Base-by-base conservation (phyloP, 805 yeast genomes). In the Schwanniomyces sp. region DNA sequence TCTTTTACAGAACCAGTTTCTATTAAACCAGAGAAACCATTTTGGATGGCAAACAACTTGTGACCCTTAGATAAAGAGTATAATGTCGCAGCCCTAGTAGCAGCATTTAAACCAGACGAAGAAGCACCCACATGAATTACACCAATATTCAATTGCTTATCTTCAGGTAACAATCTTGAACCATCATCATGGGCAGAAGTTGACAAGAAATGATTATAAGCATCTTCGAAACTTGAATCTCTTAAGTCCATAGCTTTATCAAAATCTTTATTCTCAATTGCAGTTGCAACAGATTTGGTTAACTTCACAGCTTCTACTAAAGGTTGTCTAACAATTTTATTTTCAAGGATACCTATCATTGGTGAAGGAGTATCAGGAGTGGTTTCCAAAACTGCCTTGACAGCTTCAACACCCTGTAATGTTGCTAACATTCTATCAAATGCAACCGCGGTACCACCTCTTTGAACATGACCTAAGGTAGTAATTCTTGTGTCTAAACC, bases 381-480 rank as follows among this genome's bases (percentile, higher is more conserved):
- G 41, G 76, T 67, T 47, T 84, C 88, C 59, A 86, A 72, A 10
- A 86, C 86, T 1, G 91, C 91, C 53, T 82, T 77, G 43, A 86
- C 90, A 5, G 91, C 91, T 56, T 85, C 91, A 41, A 85, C 91
- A 69, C 91, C 92, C 72, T 86, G 92, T 53, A 86, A 61, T 18
- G 92, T 86, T 30, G 91, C 91, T 52, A 86, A 66, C 59, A 81
- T 65, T 57, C 92, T 72, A 63, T 86, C 92, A 56, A 70, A 83
- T 1, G 91, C 89, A 42, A 84, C 89, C 1, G 92, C 90, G 18
- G 86, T 76, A 60, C 92, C 92, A 70, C 92, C 92, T 70, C 92
- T 76, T 70, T 86, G 92, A 38, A 86, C 91, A 56, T 86, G 92
- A 21, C 92, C 92, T 56, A 86, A 70, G 4, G 86, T 84, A 43